Evolutionary conservation across 495 filamentous ascomycete species (phyloP).

Genomic region (Lophiotrema nucula): DNA sequence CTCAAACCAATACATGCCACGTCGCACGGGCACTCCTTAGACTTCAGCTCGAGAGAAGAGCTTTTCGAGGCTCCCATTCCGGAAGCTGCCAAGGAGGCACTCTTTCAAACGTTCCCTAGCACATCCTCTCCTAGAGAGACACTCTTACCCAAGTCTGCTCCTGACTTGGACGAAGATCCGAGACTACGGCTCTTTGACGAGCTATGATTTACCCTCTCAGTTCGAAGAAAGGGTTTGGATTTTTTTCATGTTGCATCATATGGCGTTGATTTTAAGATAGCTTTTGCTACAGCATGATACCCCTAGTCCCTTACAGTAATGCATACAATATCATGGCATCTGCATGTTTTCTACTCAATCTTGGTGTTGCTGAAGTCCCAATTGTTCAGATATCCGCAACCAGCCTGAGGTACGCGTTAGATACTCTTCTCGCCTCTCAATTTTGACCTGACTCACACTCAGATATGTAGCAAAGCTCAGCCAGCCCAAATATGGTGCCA

Average conservation of each 20-base stretch:
- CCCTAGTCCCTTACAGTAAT: too few species aligned
- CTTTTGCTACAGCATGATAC: too few species aligned
- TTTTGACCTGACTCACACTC: conserved; percentile 42
- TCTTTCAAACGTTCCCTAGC: conserved; percentile 5
- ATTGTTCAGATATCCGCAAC: conserved; percentile 70
- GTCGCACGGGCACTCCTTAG: not conserved
- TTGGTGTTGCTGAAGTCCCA: conserved; percentile 59
- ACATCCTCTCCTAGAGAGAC: not conserved
- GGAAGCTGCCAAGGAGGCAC: conserved; percentile 22
- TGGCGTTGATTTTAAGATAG: too few species aligned
- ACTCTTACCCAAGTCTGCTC: not conserved
- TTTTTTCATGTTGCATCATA: too few species aligned
- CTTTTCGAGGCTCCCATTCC: conserved; percentile 26
- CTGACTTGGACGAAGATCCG: conserved; percentile 5
- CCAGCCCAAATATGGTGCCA: conserved; percentile 81
- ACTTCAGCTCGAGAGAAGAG: not conserved
- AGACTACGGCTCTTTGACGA: conserved; percentile 31
- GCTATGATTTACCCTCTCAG: too few species aligned
- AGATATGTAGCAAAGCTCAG: conserved; percentile 81
- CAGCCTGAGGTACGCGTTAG: conserved; percentile 41
- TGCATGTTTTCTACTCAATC: conserved; percentile 1
- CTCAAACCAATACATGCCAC: conserved; percentile 5
- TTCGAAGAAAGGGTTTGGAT: too few species aligned
- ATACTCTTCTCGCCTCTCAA: not conserved
- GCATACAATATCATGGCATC: too few species aligned